Percentiles rank a stretch among this genome's conserved stretches.
Conservation (phyloP, 768 basidiomycete genomes). For the Lactifluus rugatus region DNA sequence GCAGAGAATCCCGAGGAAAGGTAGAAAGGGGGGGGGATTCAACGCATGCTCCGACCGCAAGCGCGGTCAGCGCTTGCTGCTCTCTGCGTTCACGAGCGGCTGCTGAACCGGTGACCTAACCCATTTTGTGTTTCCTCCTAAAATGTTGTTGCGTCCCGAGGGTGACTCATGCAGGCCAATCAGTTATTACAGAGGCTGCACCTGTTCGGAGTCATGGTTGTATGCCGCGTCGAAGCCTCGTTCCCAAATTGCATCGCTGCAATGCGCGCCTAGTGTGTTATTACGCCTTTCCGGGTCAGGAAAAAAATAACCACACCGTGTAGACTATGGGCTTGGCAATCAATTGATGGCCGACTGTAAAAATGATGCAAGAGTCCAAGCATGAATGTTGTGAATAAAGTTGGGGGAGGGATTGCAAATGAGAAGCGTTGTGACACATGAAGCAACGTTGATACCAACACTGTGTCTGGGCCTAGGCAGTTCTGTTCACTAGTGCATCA, state of each 20-base stretch:
- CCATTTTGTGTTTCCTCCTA: background rate
- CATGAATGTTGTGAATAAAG: background rate
- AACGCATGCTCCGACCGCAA: background rate
- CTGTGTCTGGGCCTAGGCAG: background rate
- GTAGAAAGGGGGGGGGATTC: background rate
- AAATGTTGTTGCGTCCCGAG: background rate
- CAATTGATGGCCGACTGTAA: background rate
- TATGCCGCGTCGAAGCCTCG: background rate
- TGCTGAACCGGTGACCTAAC: background rate
- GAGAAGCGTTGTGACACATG: background rate
- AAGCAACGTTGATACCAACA: background rate
- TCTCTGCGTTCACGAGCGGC: background rate
- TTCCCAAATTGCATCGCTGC: too few species aligned
- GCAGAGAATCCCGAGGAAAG: background rate
- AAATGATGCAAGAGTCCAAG: background rate
- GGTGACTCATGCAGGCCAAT: background rate
- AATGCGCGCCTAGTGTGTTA: background rate
- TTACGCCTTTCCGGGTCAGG: background rate
- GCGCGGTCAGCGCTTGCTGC: background rate
- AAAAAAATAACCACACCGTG: background rate
- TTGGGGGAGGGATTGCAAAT: background rate
- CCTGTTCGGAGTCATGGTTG: background rate
- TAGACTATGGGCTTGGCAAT: background rate
- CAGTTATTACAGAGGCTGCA: background rate
- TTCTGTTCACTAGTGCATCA: too few species aligned